Evolutionary conservation across 2,329 filamentous ascomycete genomes (phyloP), one percentile per base, ranked within the genome.

Genomic region (Coniochaeta sp.): DNA sequence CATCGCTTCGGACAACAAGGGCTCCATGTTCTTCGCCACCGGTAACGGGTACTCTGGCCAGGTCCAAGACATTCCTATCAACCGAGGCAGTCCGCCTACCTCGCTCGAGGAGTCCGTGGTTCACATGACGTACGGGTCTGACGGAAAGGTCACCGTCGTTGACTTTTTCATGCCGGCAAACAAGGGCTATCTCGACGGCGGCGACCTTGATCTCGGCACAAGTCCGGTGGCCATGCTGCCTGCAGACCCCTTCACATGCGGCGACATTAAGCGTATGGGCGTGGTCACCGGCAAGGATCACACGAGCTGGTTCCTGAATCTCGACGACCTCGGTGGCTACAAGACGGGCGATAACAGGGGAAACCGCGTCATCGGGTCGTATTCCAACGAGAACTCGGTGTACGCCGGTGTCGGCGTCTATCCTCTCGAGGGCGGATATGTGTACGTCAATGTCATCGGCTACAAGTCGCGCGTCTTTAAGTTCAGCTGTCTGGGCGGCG

Each of bases 381-480:
- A 73, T 50, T 71, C 77, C 61, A 79, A 80, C 64, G 74, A 77
- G 61, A 79, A 79, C 62, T 77, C 78, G 0, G 78, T 80, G 1
- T 81, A 80, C 62, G 71, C 77, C 19, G 77, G 76, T 44, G 78
- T 77, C 6, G 79, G 77, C 57, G 75, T 77, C 1, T 76, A 78
- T 67, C 79, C 78, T 6, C 66, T 76, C 0, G 76, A 76, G 44
- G 77, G 76, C n/a, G 78, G 78, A n/a, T 81, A 80, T 63, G 71
- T 81, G 58, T 80, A 80, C 67, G 75, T 80, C 66, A 78, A 75
- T 60, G 73, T 84, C 6, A 83, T 85, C 58, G 76, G 80, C 64
- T 81, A 80, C 64, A 76, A 78, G 19, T 81, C 82, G 0, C 76
- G 81, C 56, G 80, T 83, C 22, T 85, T 84, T 74, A 81, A 84